Conservation (phyloP, 2,329 filamentous ascomycete genomes). For the Apiospora hydei region DNA sequence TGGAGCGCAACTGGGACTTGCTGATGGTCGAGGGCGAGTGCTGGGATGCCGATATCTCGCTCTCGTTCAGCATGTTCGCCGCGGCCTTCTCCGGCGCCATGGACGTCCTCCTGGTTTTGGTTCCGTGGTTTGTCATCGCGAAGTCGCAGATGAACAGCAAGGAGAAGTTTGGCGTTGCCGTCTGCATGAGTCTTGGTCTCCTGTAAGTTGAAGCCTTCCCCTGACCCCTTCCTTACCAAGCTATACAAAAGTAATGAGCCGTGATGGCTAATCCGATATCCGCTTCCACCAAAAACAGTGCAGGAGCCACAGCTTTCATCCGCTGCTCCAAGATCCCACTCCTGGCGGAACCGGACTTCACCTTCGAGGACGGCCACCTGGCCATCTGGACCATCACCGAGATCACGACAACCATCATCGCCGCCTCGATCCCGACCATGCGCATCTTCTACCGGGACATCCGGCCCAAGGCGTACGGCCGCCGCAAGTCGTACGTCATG, state of each 20-base stretch:
- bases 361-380: constrained; percentile 32
- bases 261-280: neutral
- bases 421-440: constrained; percentile 43
- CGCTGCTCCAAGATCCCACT: constrained; percentile 31
- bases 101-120: constrained; percentile 46
- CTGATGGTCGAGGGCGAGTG: constrained; percentile 28
- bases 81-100: constrained; percentile 39
- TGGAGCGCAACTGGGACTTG: constrained; percentile 28
- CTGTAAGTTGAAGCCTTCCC: constrained; percentile 32
- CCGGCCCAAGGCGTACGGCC: neutral
- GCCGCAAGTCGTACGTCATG: constrained; percentile 14
- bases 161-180: constrained; percentile 46
- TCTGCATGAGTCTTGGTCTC: constrained; percentile 46
- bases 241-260: neutral
- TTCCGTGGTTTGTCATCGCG: constrained; percentile 48
- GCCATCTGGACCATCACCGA: constrained; percentile 41
- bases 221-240: neutral
- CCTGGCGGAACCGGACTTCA: constrained; percentile 28
- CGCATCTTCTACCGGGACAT: constrained; percentile 28
- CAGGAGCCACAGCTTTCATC: constrained; percentile 31
- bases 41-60: constrained; percentile 30
- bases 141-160: constrained; percentile 45
- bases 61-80: constrained; percentile 33
- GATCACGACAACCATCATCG: constrained; percentile 45
- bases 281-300: constrained; percentile 25